Evolutionary conservation across 176 grass and related monocot species (phyloP), one percentile per base, ranked within the genome.

Genomic region (Thinopyrum elongatum): DNA sequence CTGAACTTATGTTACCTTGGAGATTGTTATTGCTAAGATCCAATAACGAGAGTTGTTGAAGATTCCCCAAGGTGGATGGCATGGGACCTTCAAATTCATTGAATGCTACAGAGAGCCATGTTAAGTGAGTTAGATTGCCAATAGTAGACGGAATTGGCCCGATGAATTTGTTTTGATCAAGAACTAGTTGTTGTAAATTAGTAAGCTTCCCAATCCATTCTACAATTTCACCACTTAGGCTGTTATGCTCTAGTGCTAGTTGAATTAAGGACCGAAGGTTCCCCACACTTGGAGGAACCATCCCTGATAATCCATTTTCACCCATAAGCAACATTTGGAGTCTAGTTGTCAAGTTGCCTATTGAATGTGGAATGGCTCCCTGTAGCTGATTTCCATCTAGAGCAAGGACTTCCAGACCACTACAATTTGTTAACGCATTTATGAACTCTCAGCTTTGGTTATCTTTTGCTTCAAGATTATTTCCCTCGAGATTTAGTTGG

Each of bases 21-120:
- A 93, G 46, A 33, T 80, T 70, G 74, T 93, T 93, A 17, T 30
- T 15, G 7, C 88, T 76, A 74, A 93, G 86, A 70, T 93, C 26
- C 31, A 93, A 65, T 13, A 10, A 11, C 1, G 16, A 8, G 60
- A 79, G 78, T 47, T 80, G 74, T 71, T 67, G 6, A 22, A 83
- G 78, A 17, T 86, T 83, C n/a, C 82, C 89, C 4, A 91, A 16
- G 14, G 7, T 65, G 12, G 75, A 23, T 9, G 88, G 92, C 6
- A 91, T 80, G 34, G 28, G 39, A n/a, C 86, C 88, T 38, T 79
- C 28, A 31, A 94, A 70, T 17, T 65, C 8, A 59, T 94, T 94
- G 2, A 4, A 17, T 59, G 28, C 11, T 58, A 94, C 1, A 26
- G n/a, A 59, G 28, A 93, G 31, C 27, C 5, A 16, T 11, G 70